phyloP scores from a whole-genome alignment of 352 stramenopile species.

The Phytophthora boehmeriae region DNA sequence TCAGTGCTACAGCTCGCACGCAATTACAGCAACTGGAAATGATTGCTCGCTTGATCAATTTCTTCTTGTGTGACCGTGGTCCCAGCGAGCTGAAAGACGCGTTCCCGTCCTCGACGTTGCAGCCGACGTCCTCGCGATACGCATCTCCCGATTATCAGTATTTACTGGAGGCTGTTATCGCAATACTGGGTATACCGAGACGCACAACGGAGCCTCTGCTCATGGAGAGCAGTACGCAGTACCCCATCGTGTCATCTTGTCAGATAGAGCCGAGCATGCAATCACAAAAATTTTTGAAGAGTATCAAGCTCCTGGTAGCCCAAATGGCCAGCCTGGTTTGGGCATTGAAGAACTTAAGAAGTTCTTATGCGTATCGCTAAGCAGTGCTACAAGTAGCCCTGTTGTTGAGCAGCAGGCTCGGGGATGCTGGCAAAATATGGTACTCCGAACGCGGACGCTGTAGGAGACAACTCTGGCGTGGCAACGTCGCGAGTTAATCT shows the following conservation, averaged over 20 bases:
- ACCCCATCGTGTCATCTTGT: constrained; percentile 74
- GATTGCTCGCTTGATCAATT: constrained; percentile 81
- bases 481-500: constrained; percentile 56
- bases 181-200: constrained; percentile 77
- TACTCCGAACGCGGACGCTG: constrained; percentile 14
- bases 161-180: constrained; percentile 87
- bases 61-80: constrained; percentile 79
- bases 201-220: constrained; percentile 69
- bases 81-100: constrained; percentile 70
- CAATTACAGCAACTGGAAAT: constrained; percentile 68
- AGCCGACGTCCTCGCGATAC: constrained; percentile 52
- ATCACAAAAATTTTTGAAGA: constrained; percentile 83
- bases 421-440: constrained; percentile 78
- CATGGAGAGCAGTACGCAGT: constrained; percentile 68
- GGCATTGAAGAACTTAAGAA: constrained; percentile 64
- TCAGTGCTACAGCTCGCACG: constrained; percentile 53
- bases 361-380: constrained; percentile 77
- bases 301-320: constrained; percentile 44
- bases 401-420: constrained; percentile 69
- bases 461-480: constrained; percentile 34
- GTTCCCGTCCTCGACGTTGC: constrained; percentile 65
- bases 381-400: constrained; percentile 51
- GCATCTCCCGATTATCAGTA: constrained; percentile 89
- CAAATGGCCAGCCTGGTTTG: constrained; percentile 36
- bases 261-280: constrained; percentile 73